Percentiles rank a stretch among this genome's conserved stretches.
These are phyloP conservation scores for Kalaharituber pfeilii DNA, from an alignment of 2,329 filamentous ascomycete genomes.

Conservation along the genomic window DNA sequence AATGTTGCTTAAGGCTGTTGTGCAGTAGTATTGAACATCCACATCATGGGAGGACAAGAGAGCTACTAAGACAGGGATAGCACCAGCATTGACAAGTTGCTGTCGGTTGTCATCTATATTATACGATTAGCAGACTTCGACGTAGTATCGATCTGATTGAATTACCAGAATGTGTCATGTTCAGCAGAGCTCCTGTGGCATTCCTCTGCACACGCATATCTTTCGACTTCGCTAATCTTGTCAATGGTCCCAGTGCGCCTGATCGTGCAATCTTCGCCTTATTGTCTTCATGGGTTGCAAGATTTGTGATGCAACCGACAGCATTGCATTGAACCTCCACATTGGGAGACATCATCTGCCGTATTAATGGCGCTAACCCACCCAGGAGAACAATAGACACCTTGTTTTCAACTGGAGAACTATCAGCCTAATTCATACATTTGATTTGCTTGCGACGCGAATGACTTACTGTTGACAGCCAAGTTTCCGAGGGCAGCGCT, in stretches of 20 bases:
- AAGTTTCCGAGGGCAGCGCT: slow-evolving; percentile 92
- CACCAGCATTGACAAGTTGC: slow-evolving; percentile 89
- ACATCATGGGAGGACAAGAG: slow-evolving; percentile 84
- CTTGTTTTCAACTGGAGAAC: slow-evolving; percentile 79
- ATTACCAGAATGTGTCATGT: slow-evolving; percentile 96
- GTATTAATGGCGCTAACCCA: slow-evolving; percentile 76
- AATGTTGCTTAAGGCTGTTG: slow-evolving; percentile 94
- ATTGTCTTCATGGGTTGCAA: slow-evolving; percentile 97
- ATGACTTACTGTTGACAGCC: slow-evolving; percentile 73
- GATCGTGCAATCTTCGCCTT: slow-evolving; percentile 97
- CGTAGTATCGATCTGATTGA: slow-evolving; percentile 1
- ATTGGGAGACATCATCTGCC: slow-evolving; percentile 95
- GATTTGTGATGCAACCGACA: slow-evolving; percentile 94
- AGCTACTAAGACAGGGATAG: slow-evolving; percentile 93
- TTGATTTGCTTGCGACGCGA: not conserved
- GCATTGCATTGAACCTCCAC: slow-evolving; percentile 99
- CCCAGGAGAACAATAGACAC: slow-evolving; percentile 86
- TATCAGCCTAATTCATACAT: slow-evolving; percentile 25
- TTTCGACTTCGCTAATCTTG: slow-evolving; percentile 83
- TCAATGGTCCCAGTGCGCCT: slow-evolving; percentile 77
- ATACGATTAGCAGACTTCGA: slow-evolving; percentile 15
- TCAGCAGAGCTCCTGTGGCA: slow-evolving; percentile 84
- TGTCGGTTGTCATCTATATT: slow-evolving; percentile 80
- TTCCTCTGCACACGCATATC: slow-evolving; percentile 98
- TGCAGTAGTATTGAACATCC: slow-evolving; percentile 98